Evolutionary conservation across 2,329 filamentous ascomycete species (phyloP).

Genomic region (Alternaria conjuncta): DNA sequence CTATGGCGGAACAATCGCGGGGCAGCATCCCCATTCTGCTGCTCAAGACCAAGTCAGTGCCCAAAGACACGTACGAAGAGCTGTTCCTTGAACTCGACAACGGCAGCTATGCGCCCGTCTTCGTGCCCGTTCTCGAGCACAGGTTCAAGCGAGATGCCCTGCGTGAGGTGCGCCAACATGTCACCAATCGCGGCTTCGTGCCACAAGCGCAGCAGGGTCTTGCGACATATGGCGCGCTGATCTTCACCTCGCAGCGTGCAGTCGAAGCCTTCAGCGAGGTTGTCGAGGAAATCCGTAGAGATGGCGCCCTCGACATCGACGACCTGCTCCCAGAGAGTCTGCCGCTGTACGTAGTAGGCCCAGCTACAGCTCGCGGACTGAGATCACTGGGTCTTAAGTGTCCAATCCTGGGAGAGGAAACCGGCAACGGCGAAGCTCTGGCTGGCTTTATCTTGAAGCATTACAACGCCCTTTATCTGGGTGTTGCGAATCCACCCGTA

Average conservation of each 20-base stretch:
- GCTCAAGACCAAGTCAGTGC: constrained; percentile 77
- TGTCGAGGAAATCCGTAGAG: constrained; percentile 61
- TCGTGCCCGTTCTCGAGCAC: constrained; percentile 80
- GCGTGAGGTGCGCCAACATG: constrained; percentile 57
- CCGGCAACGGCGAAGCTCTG: constrained; percentile 83
- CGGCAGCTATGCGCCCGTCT: constrained; percentile 66
- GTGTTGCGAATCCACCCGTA: constrained; percentile 63
- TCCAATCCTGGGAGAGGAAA: constrained; percentile 77
- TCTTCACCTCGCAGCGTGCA: constrained; percentile 84
- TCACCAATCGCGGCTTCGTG: constrained; percentile 55
- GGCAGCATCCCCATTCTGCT: constrained; percentile 66
- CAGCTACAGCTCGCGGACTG: constrained; percentile 79
- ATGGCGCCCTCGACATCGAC: constrained; percentile 28
- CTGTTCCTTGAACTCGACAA: constrained; percentile 61
- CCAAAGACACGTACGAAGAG: constrained; percentile 75
- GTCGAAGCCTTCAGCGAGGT: constrained; percentile 77
- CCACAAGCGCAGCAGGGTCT: constrained; percentile 20
- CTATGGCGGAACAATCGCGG: constrained; percentile 32
- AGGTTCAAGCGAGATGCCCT: constrained; percentile 67
- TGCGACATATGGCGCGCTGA: constrained; percentile 71
- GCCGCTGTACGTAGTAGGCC: constrained; percentile 80
- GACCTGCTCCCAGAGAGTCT: constrained; percentile 54
- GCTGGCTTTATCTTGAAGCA: constrained; percentile 79
- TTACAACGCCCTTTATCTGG: constrained; percentile 61
- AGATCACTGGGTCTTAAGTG: constrained; percentile 57